These are phyloP conservation scores for Camellia sinensis DNA, from an alignment of 148 eudicot genomes.

Conservation along the genomic window DNA sequence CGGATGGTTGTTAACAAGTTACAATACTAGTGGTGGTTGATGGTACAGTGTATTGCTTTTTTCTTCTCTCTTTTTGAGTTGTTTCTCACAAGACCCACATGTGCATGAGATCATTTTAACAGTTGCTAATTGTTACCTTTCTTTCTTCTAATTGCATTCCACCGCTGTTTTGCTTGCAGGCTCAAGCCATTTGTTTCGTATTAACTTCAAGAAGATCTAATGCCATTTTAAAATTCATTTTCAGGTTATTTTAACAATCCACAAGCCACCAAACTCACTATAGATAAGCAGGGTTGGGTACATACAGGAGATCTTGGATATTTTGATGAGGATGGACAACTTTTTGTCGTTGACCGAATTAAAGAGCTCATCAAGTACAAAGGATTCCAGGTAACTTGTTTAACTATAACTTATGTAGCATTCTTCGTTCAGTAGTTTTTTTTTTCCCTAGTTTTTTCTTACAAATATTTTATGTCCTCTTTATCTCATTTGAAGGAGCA, in stretches of 20 bases:
- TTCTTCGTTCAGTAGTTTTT: background rate
- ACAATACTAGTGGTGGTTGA: no score
- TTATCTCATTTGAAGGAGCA: background rate
- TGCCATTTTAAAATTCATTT: constrained; percentile 1
- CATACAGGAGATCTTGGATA: constrained; percentile 90
- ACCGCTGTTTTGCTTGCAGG: background rate
- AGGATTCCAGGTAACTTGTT: constrained; percentile 59
- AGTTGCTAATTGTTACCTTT: background rate
- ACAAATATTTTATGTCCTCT: background rate
- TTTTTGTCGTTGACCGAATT: constrained; percentile 70
- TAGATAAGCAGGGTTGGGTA: constrained; percentile 70
- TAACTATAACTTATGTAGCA: background rate
- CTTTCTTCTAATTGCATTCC: background rate
- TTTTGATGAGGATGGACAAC: constrained; percentile 70
- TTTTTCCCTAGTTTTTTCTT: background rate
- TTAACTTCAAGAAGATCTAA: background rate
- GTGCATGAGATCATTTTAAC: background rate
- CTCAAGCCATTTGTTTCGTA: background rate
- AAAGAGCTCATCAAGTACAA: constrained; percentile 89
- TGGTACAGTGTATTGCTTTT: no score
- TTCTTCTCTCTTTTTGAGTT: no score
- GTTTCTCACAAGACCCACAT: no score
- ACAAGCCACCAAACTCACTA: constrained; percentile 63
- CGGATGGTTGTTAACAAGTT: no score
- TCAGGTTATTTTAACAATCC: constrained; percentile 69